These are phyloP conservation scores for Bacidia gigantensis DNA, from an alignment of 495 filamentous ascomycete species.

Conservation along the genomic window DNA sequence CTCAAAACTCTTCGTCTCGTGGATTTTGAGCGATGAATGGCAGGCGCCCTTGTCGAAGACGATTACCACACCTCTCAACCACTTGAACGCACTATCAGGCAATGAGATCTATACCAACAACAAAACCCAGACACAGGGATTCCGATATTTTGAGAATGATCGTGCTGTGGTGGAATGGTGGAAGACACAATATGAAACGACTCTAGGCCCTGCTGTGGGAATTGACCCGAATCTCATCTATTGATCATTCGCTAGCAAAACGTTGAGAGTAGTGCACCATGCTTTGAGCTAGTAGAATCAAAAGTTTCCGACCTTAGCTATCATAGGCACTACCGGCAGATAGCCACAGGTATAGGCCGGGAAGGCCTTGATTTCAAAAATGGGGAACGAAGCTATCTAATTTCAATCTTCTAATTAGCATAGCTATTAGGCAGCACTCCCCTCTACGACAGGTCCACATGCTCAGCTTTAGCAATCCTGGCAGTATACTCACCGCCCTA, in stretches of 20 bases:
- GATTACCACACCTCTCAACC: conserved; percentile 7
- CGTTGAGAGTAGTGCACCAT: not conserved
- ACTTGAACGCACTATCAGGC: conserved; percentile 5
- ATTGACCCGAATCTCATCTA: conserved; percentile 1
- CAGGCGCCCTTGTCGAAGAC: conserved; percentile 9
- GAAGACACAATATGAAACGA: conserved; percentile 6
- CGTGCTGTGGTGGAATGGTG: conserved; percentile 4
- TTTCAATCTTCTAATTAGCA: too few relatives aligned
- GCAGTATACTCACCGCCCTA: too few relatives aligned
- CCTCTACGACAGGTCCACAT: too few relatives aligned
- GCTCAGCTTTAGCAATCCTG: too few relatives aligned
- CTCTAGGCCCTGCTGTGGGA: conserved; percentile 4
- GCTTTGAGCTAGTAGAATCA: conserved; percentile 1
- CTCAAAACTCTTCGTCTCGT: conserved; percentile 24
- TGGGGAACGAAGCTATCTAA: too few relatives aligned
- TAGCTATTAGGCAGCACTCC: too few relatives aligned
- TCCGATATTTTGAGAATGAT: conserved; percentile 5
- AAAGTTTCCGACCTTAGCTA: conserved; percentile 2
- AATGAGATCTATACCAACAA: conserved; percentile 6
- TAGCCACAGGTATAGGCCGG: too few relatives aligned
- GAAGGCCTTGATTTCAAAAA: too few relatives aligned
- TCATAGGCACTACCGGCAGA: too few relatives aligned
- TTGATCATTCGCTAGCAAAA: conserved; percentile 1
- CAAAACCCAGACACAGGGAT: conserved; percentile 2
- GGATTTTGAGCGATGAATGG: conserved; percentile 18